A percentile compares a stretch with the other conserved stretches of the same genome.
phyloP scores from a whole-genome alignment of 352 stramenopile species.

The Phytophthora litchii region DNA sequence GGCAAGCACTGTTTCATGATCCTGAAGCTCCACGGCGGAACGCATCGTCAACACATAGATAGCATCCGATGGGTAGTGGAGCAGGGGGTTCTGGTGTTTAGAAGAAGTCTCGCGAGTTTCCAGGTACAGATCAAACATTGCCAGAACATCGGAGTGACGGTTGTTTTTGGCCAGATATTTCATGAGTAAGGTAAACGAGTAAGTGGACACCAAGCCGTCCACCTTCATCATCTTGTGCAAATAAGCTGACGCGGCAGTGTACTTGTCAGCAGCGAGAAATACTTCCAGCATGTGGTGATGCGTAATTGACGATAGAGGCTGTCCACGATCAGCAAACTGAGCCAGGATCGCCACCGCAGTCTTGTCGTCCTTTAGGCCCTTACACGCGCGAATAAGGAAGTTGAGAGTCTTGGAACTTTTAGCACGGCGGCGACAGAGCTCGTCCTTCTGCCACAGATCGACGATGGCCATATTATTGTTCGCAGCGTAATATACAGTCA shows the following conservation, averaged over 20 bases:
- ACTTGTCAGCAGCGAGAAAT: slow-evolving; percentile 67
- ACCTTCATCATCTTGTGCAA: slow-evolving; percentile 55
- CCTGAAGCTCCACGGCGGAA: slow-evolving; percentile 46
- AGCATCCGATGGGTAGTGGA: slow-evolving; percentile 70
- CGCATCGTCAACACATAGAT: slow-evolving; percentile 70
- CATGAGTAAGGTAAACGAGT: slow-evolving; percentile 78
- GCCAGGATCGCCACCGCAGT: slow-evolving; percentile 56
- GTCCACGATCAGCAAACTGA: slow-evolving; percentile 65
- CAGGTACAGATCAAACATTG: slow-evolving; percentile 69
- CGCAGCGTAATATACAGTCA: slow-evolving; percentile 68
- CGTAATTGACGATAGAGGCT: slow-evolving; percentile 60
- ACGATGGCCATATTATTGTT: slow-evolving; percentile 61
- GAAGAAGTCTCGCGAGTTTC: slow-evolving; percentile 48
- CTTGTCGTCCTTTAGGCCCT: slow-evolving; percentile 50
- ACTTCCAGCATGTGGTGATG: slow-evolving; percentile 81
- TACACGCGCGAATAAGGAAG: slow-evolving; percentile 72
- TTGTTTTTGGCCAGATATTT: slow-evolving; percentile 59
- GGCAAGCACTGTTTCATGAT: slow-evolving; percentile 64
- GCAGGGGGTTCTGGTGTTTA: slow-evolving; percentile 56
- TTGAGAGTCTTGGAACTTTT: slow-evolving; percentile 85
- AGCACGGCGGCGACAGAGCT: slow-evolving; percentile 59
- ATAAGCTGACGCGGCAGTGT: slow-evolving; percentile 46
- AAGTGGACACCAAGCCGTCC: slow-evolving; percentile 58
- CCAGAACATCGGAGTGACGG: slow-evolving; percentile 48
- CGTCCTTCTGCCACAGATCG: slow-evolving; percentile 61